phyloP scores from a whole-genome alignment of 2,329 filamentous ascomycete genomes.

The Botryotinia narcissicola region DNA sequence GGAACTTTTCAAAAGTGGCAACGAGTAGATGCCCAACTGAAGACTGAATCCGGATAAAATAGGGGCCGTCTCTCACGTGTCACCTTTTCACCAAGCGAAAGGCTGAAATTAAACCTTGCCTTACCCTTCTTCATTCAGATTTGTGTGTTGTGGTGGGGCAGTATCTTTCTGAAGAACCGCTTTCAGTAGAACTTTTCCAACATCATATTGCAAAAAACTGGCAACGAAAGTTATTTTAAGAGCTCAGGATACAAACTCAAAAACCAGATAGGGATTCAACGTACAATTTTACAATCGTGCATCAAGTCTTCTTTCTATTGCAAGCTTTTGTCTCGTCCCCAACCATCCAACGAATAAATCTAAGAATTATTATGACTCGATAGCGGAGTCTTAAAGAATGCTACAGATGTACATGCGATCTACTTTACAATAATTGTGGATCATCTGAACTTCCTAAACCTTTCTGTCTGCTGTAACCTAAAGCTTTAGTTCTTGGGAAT shows the following conservation, averaged over 20 bases:
- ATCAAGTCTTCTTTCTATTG: not conserved
- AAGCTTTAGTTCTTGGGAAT: conserved; percentile 17
- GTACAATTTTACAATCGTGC: not conserved
- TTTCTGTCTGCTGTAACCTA: conserved; percentile 17
- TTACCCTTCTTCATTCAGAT: not conserved
- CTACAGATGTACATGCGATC: conserved; percentile 30
- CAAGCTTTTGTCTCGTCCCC: conserved; percentile 21
- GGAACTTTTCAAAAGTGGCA: not conserved
- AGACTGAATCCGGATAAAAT: conserved; percentile 4
- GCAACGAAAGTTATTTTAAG: not conserved
- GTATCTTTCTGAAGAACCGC: conserved; percentile 6
- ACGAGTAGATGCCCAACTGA: not conserved
- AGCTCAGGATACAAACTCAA: conserved; percentile 2
- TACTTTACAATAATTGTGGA: conserved; percentile 28
- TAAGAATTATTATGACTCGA: conserved; percentile 31
- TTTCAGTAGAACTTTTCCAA: conserved; percentile 19
- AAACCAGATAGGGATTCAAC: not conserved
- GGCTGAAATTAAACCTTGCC: conserved; percentile 20
- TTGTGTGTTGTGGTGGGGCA: conserved; percentile 19
- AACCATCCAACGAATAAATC: conserved; percentile 22
- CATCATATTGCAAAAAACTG: not conserved
- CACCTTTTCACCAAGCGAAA: conserved; percentile 1
- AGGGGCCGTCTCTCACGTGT: conserved; percentile 10
- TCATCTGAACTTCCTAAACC: conserved; percentile 13
- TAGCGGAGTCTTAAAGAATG: conserved; percentile 34